Evolutionary conservation across 306 rosid species (phyloP).

Genomic region (Ormosia emarginata): DNA sequence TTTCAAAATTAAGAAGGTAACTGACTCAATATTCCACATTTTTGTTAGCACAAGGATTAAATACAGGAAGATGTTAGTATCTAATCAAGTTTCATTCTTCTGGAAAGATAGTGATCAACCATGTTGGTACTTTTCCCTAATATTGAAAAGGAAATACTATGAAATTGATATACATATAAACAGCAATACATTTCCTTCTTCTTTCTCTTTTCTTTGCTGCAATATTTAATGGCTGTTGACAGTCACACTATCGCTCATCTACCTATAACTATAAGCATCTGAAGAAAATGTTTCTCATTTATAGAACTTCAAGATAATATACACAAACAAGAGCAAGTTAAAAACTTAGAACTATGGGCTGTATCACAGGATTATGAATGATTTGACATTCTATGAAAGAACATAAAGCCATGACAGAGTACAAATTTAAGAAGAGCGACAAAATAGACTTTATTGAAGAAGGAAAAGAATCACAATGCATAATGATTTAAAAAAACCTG

Average conservation of each 20-base stretch:
- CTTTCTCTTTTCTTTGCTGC: neutral
- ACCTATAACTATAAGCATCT: slow-evolving; percentile 1
- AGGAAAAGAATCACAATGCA: slow-evolving; percentile 15
- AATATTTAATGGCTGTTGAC: neutral
- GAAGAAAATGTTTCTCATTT: neutral
- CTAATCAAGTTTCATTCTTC: slow-evolving; percentile 13
- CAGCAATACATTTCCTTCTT: neutral
- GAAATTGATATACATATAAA: neutral
- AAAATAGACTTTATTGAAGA: neutral
- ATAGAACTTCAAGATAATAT: neutral
- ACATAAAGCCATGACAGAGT: neutral
- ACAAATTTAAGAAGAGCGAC: neutral
- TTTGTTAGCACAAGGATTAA: neutral
- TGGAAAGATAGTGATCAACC: slow-evolving; percentile 5
- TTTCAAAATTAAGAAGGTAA: slow-evolving; percentile 13
- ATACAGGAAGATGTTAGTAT: neutral
- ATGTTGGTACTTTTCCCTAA: neutral
- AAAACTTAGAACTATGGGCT: neutral
- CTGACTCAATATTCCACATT: neutral
- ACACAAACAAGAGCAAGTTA: neutral
- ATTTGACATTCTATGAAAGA: neutral
- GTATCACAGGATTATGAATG: neutral
- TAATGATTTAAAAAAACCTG: slow-evolving; percentile 52
- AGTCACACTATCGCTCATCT: neutral
- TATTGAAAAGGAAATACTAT: neutral